Evolutionary conservation across 1,284 basidiomycete genomes (phyloP), one percentile per base, ranked within the genome.

Genomic region (Sporisorium graminicola): DNA sequence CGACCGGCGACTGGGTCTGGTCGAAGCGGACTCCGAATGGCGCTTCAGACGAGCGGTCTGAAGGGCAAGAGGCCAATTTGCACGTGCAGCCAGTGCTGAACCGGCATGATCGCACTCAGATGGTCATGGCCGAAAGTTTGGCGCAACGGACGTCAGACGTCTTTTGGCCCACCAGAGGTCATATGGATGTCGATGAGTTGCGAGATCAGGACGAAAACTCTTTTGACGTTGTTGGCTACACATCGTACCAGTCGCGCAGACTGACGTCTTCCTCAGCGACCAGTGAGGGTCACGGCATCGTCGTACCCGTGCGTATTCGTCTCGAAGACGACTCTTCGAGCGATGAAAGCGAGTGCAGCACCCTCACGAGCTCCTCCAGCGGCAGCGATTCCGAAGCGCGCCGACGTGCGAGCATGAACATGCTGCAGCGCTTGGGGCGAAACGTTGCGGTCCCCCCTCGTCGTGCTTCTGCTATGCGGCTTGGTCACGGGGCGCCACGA

Each of bases 261-360:
- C 7, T 1, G 1, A 20, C n/a, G 6, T 43, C 40, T 26, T 13
- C 8, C 43, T 5, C 29, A 49, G 26, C 24, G 14, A n/a, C 24
- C 31, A 14, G 24, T 7, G 58, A 65, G 24, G 60, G 52, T 4
- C 52, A 62, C 43, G 61, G 50, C 31, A 46, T 68, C n/a, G 65
- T 65, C 4, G 12, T 74, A 2, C 71, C 65, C 1, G 43, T 74
- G 3, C 57, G 54, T 20, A 60, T 74, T 14, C 56, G 65, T 2
- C 42, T 68, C 55, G 71, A 74, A 33, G 65, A 74, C 13, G 71
- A 74, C 40, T 68, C 65, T 0, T 74, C 65, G 1, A 68, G 61
- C 42, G 71, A 74, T 29, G 65, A 74, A 27, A 68, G 71, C 58
- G 65, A 68, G 22, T 46, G 49, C 18, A 63, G 65, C 33, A 27